A percentile compares a stretch with the other conserved stretches of the same genome.
These are phyloP conservation scores for Trichoderma simmonsii DNA, from an alignment of 2,329 filamentous ascomycete species.

Conservation along the genomic window DNA sequence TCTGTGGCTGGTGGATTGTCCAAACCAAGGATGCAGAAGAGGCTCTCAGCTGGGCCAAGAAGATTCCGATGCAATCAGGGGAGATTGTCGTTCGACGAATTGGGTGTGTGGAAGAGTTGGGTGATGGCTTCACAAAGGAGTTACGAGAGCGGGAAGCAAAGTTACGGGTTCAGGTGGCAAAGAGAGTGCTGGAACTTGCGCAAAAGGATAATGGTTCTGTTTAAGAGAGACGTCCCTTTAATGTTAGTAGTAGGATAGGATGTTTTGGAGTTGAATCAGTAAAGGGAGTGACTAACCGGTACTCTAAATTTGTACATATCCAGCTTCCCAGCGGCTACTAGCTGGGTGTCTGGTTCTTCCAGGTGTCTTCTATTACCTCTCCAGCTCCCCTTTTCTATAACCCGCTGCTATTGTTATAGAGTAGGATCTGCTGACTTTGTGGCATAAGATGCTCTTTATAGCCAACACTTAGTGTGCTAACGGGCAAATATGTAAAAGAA, in stretches of 20 bases:
- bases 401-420: neutral
- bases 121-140: slow-evolving; percentile 21
- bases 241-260: neutral
- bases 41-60: slow-evolving; percentile 32
- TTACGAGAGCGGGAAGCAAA: slow-evolving; percentile 18
- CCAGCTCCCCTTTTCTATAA: neutral
- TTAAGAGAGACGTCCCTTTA: neutral
- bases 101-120: slow-evolving; percentile 25
- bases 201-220: neutral
- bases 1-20: slow-evolving; percentile 34
- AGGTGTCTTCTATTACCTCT: no score
- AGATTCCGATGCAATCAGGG: slow-evolving; percentile 28
- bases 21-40: slow-evolving; percentile 29
- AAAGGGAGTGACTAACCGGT: neutral
- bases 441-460: no score
- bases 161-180: slow-evolving; percentile 15
- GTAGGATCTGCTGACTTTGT: rapidly evolving
- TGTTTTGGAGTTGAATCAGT: neutral
- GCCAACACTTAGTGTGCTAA: no score
- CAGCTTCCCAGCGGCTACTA: neutral
- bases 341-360: neutral
- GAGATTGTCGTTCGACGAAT: slow-evolving; percentile 28
- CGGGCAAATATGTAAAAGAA: no score
- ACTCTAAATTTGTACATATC: neutral
- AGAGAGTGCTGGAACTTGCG: neutral